Percentiles rank a stretch among this genome's conserved stretches.
Evolutionary conservation across 352 stramenopile genomes (phyloP).

Genomic region (Poterioochromonas sp.): DNA sequence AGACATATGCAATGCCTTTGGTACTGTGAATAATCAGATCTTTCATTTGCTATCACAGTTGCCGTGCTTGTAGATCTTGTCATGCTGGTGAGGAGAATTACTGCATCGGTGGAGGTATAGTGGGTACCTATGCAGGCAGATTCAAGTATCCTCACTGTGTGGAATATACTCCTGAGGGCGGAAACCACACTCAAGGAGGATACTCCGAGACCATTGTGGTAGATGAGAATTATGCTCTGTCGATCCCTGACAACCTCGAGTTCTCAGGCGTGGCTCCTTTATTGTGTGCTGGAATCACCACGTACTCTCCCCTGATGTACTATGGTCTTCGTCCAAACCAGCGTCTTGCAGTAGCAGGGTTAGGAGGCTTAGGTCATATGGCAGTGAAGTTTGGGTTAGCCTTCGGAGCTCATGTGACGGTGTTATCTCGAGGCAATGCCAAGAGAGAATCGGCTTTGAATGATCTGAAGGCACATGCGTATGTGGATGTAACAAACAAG

Average conservation of each 20-base stretch:
- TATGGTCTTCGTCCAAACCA: constrained; percentile 50
- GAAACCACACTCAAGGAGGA: constrained; percentile 51
- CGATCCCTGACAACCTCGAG: constrained; percentile 59
- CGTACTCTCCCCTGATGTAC: constrained; percentile 61
- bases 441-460: constrained; percentile 58
- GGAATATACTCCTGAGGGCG: constrained; percentile 27
- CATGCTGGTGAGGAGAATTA: not conserved
- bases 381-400: constrained; percentile 64
- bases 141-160: constrained; percentile 29
- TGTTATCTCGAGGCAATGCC: constrained; percentile 54
- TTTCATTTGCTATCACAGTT: not conserved
- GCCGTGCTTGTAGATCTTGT: not conserved
- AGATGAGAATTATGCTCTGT: constrained; percentile 55
- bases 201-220: constrained; percentile 65
- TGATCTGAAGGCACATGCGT: constrained; percentile 56
- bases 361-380: constrained; percentile 69
- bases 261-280: constrained; percentile 55
- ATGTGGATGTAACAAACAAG: constrained; percentile 55
- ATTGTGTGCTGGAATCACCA: constrained; percentile 66
- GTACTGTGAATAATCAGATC: too few relatives aligned
- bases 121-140: not conserved
- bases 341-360: constrained; percentile 59
- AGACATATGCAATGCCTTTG: too few relatives aligned
- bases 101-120: not conserved
- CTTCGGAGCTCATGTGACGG: constrained; percentile 58